phyloP scores from a whole-genome alignment of 1,284 basidiomycete species.

The Paramarasmius palmivorus region DNA sequence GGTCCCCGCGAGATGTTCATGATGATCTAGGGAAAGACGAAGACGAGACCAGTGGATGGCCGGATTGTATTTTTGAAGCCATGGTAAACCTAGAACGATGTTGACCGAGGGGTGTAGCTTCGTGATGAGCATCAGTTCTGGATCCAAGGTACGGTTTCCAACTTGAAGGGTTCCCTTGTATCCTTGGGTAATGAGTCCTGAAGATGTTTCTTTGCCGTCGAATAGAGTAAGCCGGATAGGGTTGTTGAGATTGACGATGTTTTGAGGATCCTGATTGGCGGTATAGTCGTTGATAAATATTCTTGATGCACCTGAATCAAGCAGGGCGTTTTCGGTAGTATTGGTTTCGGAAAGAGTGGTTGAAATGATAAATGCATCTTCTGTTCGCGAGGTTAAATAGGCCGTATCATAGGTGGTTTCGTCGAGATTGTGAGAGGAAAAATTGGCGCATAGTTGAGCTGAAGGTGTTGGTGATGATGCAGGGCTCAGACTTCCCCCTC shows the following conservation, averaged over 20 bases:
- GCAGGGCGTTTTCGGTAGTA: neutral
- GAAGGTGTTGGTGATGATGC: neutral
- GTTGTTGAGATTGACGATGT: too few relatives aligned
- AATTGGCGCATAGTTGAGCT: neutral
- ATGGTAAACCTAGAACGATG: constrained; percentile 1
- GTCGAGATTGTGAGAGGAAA: neutral
- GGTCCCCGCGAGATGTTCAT: neutral
- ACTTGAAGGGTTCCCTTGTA: neutral
- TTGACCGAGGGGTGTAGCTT: constrained; percentile 4
- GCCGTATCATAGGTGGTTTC: neutral
- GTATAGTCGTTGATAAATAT: neutral
- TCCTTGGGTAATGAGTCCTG: neutral
- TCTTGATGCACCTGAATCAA: constrained; percentile 1
- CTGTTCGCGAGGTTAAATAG: neutral
- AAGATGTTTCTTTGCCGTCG: neutral
- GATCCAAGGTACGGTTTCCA: neutral
- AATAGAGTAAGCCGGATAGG: too few relatives aligned
- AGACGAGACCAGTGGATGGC: neutral
- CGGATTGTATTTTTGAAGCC: constrained; percentile 4
- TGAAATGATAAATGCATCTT: neutral
- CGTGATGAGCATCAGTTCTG: neutral
- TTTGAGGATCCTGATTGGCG: too few relatives aligned
- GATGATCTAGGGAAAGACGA: neutral
- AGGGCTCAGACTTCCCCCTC: too few relatives aligned
- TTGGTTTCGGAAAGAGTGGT: too few relatives aligned